Base-by-base conservation (phyloP, 1,139 yeast genomes). In the Pichia sp. region DNA sequence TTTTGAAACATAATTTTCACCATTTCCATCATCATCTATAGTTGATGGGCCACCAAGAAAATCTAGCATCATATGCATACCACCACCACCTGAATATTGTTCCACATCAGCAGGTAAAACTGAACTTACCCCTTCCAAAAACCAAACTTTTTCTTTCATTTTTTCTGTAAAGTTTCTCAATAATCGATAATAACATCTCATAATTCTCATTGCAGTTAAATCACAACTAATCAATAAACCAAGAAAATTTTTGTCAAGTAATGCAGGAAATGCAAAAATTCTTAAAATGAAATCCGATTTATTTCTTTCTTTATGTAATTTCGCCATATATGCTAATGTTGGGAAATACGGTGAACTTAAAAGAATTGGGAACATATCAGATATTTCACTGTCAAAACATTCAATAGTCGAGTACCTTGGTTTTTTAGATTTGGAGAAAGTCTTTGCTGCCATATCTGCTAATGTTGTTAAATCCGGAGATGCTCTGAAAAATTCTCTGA, bases 241-340 rank as follows among this genome's bases (percentile, higher is more conserved):
- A 40, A 89, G 70, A 56, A 90, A 84, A 29, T 79, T 76, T 61
- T 84, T 85, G 64, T 90, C 97, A 55, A 90, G 69, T 43, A 90
- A 68, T 1, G 97, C 97, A 5, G 97, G 97, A 66, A 90, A 89
- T 12, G 96, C 92, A 71, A 90, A 90, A 23, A 90, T 85, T 43
- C 97, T 70, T 39, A 90, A 69, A 36, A 90, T 86, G 60, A 88
- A 90, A 63, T 89, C 96, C 1, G 89, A 79, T 65, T 86, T 85
- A 65, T 83, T 78, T 54, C 92, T 74, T 64, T 89, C 97, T 59
- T 80, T 77, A 64, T 86, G 86, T 43, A 90, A 71, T 64, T 87
- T 87, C 61, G 87, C 92, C 65, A 90, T 72, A 62, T 87, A 88
- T 22, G 95, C 95, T 52, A 90, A 69, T 0, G 96, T 85, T 23